These are phyloP conservation scores for Monilinia vaccinii-corymbosi DNA, from an alignment of 2,329 filamentous ascomycete genomes.

Conservation along the genomic window DNA sequence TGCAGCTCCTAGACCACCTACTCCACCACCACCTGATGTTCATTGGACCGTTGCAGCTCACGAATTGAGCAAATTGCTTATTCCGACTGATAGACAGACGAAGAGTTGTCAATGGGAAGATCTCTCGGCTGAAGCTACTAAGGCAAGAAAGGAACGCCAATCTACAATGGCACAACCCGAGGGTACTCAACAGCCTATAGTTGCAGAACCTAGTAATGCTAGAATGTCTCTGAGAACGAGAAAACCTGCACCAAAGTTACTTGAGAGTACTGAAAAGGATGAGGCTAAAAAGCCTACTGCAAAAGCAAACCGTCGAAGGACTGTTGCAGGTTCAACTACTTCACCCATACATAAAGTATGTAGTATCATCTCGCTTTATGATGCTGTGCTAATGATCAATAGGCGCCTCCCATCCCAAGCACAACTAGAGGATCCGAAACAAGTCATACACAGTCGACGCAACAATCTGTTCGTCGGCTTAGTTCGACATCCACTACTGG, in stretches of 20 bases:
- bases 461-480: conserved; percentile 31
- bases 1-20: conserved; percentile 38
- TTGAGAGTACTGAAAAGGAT: conserved; percentile 45
- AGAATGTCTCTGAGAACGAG: conserved; percentile 68
- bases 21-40: conserved; percentile 70
- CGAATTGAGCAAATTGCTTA: conserved; percentile 72
- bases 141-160: conserved; percentile 56
- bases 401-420: conserved; percentile 8
- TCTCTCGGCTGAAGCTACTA: conserved; percentile 58
- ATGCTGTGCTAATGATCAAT: not conserved
- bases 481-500: conserved; percentile 37
- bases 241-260: conserved; percentile 44
- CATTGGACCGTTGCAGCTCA: conserved; percentile 78
- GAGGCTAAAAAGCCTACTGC: conserved; percentile 32
- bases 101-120: conserved; percentile 72
- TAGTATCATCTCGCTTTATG: not conserved
- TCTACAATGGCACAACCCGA: conserved; percentile 36
- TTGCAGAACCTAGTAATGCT: conserved; percentile 34
- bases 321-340: conserved; percentile 45
- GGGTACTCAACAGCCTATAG: conserved; percentile 25
- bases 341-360: conserved; percentile 37
- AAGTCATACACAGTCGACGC: conserved; percentile 21
- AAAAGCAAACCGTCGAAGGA: conserved; percentile 46
- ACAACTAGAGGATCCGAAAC: conserved; percentile 26
- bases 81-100: conserved; percentile 67